Evolutionary conservation across 2,329 filamentous ascomycete genomes (phyloP).

Genomic region (Neocatenulostroma microsporum): DNA sequence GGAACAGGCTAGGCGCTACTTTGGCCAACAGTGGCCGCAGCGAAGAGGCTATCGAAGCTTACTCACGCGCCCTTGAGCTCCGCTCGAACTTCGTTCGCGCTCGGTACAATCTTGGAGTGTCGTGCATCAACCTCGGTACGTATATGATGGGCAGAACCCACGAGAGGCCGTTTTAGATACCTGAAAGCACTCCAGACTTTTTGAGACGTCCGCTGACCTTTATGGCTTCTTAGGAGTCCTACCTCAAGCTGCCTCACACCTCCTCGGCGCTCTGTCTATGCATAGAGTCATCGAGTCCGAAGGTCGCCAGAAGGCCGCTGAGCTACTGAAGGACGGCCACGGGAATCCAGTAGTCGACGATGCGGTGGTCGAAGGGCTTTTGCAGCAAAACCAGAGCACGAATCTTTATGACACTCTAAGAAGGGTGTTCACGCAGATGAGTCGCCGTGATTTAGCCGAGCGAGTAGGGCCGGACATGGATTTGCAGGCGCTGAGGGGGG

Average conservation of each 20-base stretch:
- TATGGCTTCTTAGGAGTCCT: conserved; percentile 95
- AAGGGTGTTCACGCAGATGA: conserved; percentile 96
- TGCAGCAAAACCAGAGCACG: conserved; percentile 91
- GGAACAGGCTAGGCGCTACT: conserved; percentile 91
- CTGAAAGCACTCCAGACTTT: too few relatives aligned
- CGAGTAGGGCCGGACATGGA: conserved; percentile 84
- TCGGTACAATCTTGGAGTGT: conserved; percentile 91
- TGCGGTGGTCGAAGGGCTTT: conserved; percentile 73
- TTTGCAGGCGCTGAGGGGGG: conserved; percentile 75
- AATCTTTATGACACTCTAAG: conserved; percentile 93
- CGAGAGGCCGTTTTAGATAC: conserved; percentile 98
- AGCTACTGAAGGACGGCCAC: conserved; percentile 60
- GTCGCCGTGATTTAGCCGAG: conserved; percentile 76
- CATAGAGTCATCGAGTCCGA: conserved; percentile 87
- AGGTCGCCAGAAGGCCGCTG: conserved; percentile 71
- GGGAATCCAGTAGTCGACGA: conserved; percentile 51
- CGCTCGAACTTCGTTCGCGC: conserved; percentile 96
- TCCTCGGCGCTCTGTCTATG: conserved; percentile 88
- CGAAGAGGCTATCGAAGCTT: conserved; percentile 94
- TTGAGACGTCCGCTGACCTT: too few relatives aligned
- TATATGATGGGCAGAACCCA: too few relatives aligned
- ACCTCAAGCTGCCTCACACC: conserved; percentile 83
- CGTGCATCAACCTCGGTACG: conserved; percentile 95
- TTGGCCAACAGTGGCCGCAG: conserved; percentile 88
- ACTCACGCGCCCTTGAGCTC: conserved; percentile 82